Conservation (phyloP, 2,329 filamentous ascomycete species). For the Alternaria hordeiaustralica region DNA sequence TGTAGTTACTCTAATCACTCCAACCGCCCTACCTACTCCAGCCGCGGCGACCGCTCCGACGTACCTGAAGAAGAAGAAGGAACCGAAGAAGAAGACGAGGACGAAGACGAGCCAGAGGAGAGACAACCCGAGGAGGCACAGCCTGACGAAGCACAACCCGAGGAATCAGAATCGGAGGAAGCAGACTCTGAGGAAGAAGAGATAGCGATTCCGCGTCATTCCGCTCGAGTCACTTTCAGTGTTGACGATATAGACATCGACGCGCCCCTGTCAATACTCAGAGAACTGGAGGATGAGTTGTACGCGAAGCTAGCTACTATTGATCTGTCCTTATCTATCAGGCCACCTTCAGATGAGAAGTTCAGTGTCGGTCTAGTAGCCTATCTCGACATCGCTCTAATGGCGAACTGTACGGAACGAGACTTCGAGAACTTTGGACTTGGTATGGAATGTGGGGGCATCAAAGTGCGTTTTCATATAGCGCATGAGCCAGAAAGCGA, state of each 20-base stretch:
- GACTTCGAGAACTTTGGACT: not conserved
- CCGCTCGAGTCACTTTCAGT: not conserved
- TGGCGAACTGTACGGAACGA: not conserved
- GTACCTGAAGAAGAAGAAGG: not conserved
- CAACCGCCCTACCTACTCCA: no score
- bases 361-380: not conserved
- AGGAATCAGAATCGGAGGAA: not conserved
- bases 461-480: not conserved
- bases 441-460: not conserved
- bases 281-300: not conserved
- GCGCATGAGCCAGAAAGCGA: not conserved
- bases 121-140: no score
- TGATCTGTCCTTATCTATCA: not conserved
- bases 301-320: not conserved
- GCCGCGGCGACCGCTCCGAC: not conserved
- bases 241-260: not conserved
- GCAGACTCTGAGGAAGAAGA: not conserved
- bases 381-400: not conserved
- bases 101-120: not conserved
- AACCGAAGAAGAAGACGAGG: not conserved
- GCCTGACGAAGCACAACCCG: not conserved
- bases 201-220: not conserved
- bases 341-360: not conserved
- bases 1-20: not conserved
- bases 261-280: not conserved